Base-by-base conservation (phyloP, 2,329 filamentous ascomycete species). In the Fusarium irregulare region DNA sequence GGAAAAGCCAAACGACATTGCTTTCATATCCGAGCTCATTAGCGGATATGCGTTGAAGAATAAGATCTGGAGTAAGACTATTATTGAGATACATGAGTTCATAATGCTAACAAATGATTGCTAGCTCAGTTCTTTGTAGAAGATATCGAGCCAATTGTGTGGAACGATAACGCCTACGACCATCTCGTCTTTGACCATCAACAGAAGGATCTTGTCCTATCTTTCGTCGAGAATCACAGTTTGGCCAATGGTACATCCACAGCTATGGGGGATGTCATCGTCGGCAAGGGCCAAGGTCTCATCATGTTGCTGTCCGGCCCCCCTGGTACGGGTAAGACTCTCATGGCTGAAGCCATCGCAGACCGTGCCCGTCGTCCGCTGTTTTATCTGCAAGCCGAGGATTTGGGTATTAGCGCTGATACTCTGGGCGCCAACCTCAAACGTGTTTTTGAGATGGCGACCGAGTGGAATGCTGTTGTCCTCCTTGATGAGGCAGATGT, bases 401-500 rank as follows among this genome's bases (percentile, higher is more conserved):
- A 86, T 63, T 77, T 87, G 14, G 85, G 85, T 21, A 80, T 80
- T 45, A 79, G 79, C 32, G 78, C 84, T 2, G 77, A 77, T 3
- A 71, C 76, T 6, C 77, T 87, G 7, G 84, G 85, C n/a, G 74
- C 79, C n/a, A 82, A 83, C 44, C 76, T 88, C 58, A 81, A 82
- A 57, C 77, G 79, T 30, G 79, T 82, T 30, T 85, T 88, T 42
- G 78, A 81, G 60, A 81, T 86, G 62, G 85, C 84, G 4, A 80
- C 81, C 1, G 80, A 80, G 18, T 88, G 86, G 85, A 80, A 83
- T 23, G 84, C 83, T 11, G 82, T 87, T 9, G 75, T 87, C 21
- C 77, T 88, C 6, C 80, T 87, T 5, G 85, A 87, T 66, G 85
- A 87, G 75, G 84, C 84, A 10, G 85, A 87, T 64, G 83, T 87